Evolutionary conservation across 2,329 filamentous ascomycete species (phyloP).

Genomic region (Calcarisporium arbuscula): DNA sequence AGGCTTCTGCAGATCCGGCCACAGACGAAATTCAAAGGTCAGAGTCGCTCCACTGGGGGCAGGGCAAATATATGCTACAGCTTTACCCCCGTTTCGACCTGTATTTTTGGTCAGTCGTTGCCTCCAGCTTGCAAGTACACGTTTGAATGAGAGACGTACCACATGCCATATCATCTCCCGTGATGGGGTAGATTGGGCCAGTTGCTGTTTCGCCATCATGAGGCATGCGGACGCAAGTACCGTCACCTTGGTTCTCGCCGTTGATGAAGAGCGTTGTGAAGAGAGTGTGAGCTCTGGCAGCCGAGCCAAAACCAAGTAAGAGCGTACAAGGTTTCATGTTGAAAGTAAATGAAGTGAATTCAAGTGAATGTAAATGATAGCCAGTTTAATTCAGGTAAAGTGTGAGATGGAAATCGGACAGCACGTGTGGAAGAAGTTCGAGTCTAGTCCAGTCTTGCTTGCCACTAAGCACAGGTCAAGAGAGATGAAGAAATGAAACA

Average conservation of each 20-base stretch:
- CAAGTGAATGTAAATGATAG: not conserved
- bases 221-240: constrained; percentile 64
- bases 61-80: constrained; percentile 43
- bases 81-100: constrained; percentile 37
- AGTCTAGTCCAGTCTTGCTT: no score
- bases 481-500: no score
- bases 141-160: constrained; percentile 38
- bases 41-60: constrained; percentile 47
- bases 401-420: no score
- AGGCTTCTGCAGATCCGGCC: constrained; percentile 46
- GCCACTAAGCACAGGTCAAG: no score
- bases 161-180: constrained; percentile 61
- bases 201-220: constrained; percentile 45
- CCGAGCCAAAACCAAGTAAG: constrained; percentile 28
- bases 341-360: constrained; percentile 7
- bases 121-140: not conserved
- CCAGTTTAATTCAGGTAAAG: no score
- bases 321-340: constrained; percentile 31
- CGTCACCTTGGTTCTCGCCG: constrained; percentile 60
- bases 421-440: no score
- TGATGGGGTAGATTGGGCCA: constrained; percentile 50
- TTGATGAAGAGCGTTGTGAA: constrained; percentile 60
- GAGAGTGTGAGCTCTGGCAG: constrained; percentile 50
- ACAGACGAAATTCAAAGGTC: constrained; percentile 61
- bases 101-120: not conserved